Percentiles rank a stretch among this genome's conserved stretches.
phyloP scores from a whole-genome alignment of 192 early-diverging fungal species.

The Dissophora ornata region DNA sequence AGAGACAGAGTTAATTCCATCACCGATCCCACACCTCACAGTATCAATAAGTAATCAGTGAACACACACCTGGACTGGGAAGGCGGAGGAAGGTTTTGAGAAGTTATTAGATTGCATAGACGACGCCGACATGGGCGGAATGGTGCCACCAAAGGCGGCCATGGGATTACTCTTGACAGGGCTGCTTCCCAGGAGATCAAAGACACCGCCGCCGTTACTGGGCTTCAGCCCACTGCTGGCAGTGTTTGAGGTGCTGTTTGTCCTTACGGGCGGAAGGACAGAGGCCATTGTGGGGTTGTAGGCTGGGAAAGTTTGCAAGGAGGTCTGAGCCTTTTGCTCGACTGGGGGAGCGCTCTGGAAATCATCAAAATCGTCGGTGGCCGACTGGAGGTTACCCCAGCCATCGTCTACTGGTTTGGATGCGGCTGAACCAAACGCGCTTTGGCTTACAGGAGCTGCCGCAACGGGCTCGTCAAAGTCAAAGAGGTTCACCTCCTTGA shows the following conservation, averaged over 20 bases:
- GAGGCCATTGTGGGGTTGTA: constrained; percentile 42
- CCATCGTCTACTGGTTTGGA: constrained; percentile 35
- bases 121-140: constrained; percentile 27
- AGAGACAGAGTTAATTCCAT: too few relatives aligned
- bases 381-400: constrained; percentile 26
- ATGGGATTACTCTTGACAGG: constrained; percentile 26
- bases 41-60: not conserved
- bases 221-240: constrained; percentile 23
- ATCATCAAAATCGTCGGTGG: constrained; percentile 72
- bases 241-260: constrained; percentile 33
- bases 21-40: too few relatives aligned
- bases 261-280: constrained; percentile 18
- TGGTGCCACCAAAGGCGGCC: constrained; percentile 23
- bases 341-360: constrained; percentile 69
- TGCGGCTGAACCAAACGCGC: constrained; percentile 41
- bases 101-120: not conserved
- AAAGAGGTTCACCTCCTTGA: constrained; percentile 71
- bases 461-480: constrained; percentile 70
- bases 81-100: constrained; percentile 19
- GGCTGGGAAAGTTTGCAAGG: constrained; percentile 28
- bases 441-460: constrained; percentile 20
- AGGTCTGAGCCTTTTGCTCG: constrained; percentile 24
- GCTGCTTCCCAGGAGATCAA: constrained; percentile 43
- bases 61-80: constrained; percentile 14
- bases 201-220: not conserved